Percentiles rank a stretch among this genome's conserved stretches.
phyloP scores from a whole-genome alignment of 495 filamentous ascomycete genomes.

The Collariella sp. region DNA sequence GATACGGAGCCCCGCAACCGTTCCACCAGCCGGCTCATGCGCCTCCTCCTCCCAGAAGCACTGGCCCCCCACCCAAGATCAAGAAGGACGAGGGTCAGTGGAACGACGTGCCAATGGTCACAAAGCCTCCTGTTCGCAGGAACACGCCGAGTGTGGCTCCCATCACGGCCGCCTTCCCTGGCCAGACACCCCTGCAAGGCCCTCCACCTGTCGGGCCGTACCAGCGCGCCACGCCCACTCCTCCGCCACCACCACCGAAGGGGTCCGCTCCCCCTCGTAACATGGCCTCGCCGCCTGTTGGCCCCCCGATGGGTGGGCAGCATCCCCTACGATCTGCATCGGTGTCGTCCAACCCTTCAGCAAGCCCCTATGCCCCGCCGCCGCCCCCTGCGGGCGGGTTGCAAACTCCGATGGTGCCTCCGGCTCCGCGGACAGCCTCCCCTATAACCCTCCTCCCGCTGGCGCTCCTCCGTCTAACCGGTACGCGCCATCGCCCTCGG shows the following conservation, averaged over 20 bases:
- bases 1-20: slow-evolving; percentile 29
- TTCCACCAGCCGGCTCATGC: slow-evolving; percentile 14
- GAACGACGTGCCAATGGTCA: slow-evolving; percentile 91
- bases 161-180: slow-evolving; percentile 59
- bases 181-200: slow-evolving; percentile 41
- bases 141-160: slow-evolving; percentile 58
- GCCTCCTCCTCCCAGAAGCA: slow-evolving; percentile 33
- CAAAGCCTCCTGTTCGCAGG: slow-evolving; percentile 61
- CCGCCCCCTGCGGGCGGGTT: slow-evolving; percentile 32
- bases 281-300: slow-evolving; percentile 42
- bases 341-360: slow-evolving; percentile 53
- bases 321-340: slow-evolving; percentile 50
- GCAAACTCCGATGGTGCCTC: slow-evolving; percentile 40
- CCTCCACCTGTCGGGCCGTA: slow-evolving; percentile 40
- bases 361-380: slow-evolving; percentile 66
- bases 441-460: slow-evolving; percentile 81
- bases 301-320: slow-evolving; percentile 43
- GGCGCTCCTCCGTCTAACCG: slow-evolving; percentile 67
- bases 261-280: slow-evolving; percentile 44
- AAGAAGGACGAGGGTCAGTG: slow-evolving; percentile 66
- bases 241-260: slow-evolving; percentile 52
- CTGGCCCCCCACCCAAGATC: slow-evolving; percentile 63
- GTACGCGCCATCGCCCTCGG: slow-evolving; percentile 73
- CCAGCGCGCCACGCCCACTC: slow-evolving; percentile 27
- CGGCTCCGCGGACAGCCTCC: slow-evolving; percentile 66